Evolutionary conservation across 192 early-diverging fungal species (phyloP).

Genomic region (Paraglomus brasilianum): DNA sequence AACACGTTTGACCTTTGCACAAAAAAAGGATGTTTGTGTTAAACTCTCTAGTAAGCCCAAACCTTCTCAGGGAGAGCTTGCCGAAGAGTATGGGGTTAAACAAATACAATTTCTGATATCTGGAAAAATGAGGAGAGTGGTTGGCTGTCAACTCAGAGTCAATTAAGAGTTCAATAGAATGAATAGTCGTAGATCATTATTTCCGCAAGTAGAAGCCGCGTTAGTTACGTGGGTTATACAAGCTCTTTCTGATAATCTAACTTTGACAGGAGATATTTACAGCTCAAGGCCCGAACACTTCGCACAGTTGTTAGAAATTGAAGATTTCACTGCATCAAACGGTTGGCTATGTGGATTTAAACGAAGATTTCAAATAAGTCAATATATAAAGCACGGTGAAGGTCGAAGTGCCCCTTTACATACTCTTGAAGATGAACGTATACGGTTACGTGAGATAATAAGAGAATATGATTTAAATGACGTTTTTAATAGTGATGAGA

Average conservation of each 20-base stretch:
- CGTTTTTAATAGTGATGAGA: neutral
- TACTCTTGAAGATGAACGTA: neutral
- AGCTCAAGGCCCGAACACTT: too few relatives aligned
- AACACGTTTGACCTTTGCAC: too few relatives aligned
- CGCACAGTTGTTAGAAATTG: neutral
- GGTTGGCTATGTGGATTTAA: slow-evolving; percentile 3
- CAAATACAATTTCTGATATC: neutral
- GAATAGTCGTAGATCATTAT: too few relatives aligned
- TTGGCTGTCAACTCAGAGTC: neutral
- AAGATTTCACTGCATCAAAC: slow-evolving; percentile 1
- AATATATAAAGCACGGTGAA: neutral
- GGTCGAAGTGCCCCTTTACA: neutral
- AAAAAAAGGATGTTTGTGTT: too few relatives aligned
- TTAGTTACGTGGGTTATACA: too few relatives aligned
- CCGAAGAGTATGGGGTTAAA: neutral
- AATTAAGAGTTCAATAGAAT: too few relatives aligned
- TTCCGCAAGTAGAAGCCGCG: too few relatives aligned
- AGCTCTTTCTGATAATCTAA: too few relatives aligned
- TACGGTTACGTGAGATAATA: neutral
- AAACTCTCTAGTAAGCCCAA: neutral
- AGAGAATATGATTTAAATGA: slow-evolving; percentile 13
- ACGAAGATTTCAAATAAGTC: neutral
- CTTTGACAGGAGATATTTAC: too few relatives aligned
- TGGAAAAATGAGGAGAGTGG: neutral
- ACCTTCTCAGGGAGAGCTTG: slow-evolving; percentile 5